Conservation (phyloP, 192 early-diverging fungal species). For the Rhizophagus sp. region DNA sequence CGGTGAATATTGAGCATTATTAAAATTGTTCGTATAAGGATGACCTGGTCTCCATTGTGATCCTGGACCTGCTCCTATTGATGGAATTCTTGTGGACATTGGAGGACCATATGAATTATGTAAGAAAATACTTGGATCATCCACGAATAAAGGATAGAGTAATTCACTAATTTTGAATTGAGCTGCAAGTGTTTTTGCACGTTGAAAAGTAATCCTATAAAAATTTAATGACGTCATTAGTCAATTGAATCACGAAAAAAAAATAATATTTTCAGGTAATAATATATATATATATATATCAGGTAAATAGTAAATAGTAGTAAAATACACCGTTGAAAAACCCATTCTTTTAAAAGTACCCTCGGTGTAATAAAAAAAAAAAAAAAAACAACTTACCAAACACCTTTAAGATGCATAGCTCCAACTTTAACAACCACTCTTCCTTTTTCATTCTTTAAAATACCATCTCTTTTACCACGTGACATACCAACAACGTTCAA, state of each 20-base stretch:
- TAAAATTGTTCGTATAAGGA: constrained; percentile 16
- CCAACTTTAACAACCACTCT: constrained; percentile 84
- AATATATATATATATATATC: no score
- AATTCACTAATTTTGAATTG: constrained; percentile 75
- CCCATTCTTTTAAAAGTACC: no score
- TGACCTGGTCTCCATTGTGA: constrained; percentile 25
- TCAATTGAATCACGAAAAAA: no score
- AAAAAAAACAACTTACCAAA: no score
- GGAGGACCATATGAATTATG: constrained; percentile 21
- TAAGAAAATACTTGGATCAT: constrained; percentile 68
- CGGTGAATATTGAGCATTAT: constrained; percentile 8
- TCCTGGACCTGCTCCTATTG: neutral
- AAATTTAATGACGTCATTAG: neutral
- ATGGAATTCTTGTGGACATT: constrained; percentile 24
- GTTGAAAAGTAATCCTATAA: constrained; percentile 62
- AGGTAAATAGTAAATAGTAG: no score
- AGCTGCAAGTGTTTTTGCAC: constrained; percentile 64
- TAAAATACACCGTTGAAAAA: no score
- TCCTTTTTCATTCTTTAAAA: constrained; percentile 86
- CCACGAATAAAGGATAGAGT: constrained; percentile 75
- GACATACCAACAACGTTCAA: constrained; percentile 88
- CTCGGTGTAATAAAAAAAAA: no score
- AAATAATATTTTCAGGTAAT: no score
- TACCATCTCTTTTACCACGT: constrained; percentile 82
- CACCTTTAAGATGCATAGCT: constrained; percentile 85